Conservation (phyloP, 2,329 filamentous ascomycete genomes). For the Botrytis hyacinthi region DNA sequence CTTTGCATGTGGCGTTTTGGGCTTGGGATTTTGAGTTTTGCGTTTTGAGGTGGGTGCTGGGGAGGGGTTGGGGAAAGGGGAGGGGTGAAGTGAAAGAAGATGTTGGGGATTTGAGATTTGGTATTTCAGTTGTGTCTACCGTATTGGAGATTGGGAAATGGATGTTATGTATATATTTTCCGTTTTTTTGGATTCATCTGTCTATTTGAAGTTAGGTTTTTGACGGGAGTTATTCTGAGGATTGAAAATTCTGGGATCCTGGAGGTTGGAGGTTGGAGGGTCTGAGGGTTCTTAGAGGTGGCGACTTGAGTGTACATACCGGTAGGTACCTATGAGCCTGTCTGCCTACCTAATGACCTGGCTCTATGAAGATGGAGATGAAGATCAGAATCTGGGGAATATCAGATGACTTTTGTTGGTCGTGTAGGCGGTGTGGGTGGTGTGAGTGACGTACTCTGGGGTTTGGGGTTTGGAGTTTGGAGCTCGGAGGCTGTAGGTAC, state of each 20-base stretch:
- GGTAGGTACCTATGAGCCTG: too few relatives aligned
- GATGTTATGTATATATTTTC: background rate
- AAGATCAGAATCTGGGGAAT: background rate
- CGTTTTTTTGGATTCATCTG: fast-evolving
- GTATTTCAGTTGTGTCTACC: too few relatives aligned
- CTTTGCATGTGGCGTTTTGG: background rate
- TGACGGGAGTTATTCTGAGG: background rate
- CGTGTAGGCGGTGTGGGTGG: background rate
- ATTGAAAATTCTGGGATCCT: background rate
- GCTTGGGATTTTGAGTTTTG: background rate
- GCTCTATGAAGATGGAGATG: background rate
- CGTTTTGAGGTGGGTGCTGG: background rate
- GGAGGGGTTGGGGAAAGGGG: background rate
- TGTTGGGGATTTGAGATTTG: background rate
- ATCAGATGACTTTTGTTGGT: background rate
- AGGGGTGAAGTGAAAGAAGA: background rate
- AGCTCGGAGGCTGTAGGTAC: background rate
- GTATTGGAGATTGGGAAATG: background rate
- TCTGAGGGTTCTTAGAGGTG: background rate
- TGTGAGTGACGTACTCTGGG: background rate
- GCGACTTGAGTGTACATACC: background rate
- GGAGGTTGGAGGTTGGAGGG: background rate
- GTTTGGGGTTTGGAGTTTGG: background rate
- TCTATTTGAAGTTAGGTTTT: background rate
- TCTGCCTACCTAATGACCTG: background rate